Percentiles rank a stretch among this genome's conserved stretches.
These are phyloP conservation scores for Incumbomyces lentus DNA, from an alignment of 2,329 filamentous ascomycete genomes.

Conservation along the genomic window DNA sequence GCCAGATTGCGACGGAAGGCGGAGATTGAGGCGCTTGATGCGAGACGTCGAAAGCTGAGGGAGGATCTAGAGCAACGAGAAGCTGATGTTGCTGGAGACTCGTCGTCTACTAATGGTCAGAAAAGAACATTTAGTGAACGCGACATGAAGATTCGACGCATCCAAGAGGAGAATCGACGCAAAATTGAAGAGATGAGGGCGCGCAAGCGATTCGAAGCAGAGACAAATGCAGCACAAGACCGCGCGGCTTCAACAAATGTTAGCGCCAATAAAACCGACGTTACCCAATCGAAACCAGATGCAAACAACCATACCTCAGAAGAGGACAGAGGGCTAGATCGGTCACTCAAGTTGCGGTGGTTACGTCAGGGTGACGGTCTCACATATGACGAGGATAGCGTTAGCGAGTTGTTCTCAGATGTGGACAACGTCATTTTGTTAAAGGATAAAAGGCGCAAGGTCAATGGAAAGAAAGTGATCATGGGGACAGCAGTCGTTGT, in stretches of 20 bases:
- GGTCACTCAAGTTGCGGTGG: slow-evolving; percentile 50
- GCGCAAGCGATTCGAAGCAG: slow-evolving; percentile 33
- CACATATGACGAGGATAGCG: slow-evolving; percentile 37
- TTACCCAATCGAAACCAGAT: slow-evolving; percentile 28
- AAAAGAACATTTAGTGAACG: slow-evolving; percentile 47
- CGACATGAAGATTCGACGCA: slow-evolving; percentile 42
- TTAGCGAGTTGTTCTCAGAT: slow-evolving; percentile 44
- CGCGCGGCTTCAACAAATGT: slow-evolving; percentile 26
- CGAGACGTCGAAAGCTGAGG: slow-evolving; percentile 63
- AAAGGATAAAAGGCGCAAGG: slow-evolving; percentile 42
- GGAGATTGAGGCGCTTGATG: slow-evolving; percentile 64
- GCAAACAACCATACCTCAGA: slow-evolving; percentile 26
- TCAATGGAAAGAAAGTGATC: slow-evolving; percentile 42
- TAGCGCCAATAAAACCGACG: slow-evolving; percentile 26
- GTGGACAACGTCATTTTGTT: slow-evolving; percentile 46
- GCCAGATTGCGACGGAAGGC: slow-evolving; percentile 59
- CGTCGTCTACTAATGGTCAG: slow-evolving; percentile 37
- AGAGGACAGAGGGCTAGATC: slow-evolving; percentile 31
- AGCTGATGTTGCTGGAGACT: slow-evolving; percentile 35
- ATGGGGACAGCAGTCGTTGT: slow-evolving; percentile 46
- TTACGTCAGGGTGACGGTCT: slow-evolving; percentile 36
- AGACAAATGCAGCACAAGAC: slow-evolving; percentile 33
- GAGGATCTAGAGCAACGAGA: slow-evolving; percentile 79
- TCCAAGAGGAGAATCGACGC: slow-evolving; percentile 44
- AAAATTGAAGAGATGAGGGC: slow-evolving; percentile 40